Evolutionary conservation across 192 early-diverging fungal genomes (phyloP).

Genomic region (Backusella tarrabulga): DNA sequence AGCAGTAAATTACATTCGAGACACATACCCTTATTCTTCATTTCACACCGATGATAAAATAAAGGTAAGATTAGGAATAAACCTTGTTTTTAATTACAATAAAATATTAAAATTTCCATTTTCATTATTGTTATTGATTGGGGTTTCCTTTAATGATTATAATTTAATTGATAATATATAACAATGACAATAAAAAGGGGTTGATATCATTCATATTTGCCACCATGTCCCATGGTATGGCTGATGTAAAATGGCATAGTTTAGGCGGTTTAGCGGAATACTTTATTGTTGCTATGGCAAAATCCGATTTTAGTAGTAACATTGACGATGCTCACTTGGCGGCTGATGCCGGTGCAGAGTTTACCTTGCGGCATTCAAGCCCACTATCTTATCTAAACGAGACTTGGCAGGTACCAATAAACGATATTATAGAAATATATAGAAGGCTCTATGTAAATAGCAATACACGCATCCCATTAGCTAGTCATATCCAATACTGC

Average conservation of each 20-base stretch:
- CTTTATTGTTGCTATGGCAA: constrained; percentile 56
- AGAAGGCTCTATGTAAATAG: constrained; percentile 41
- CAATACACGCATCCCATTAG: constrained; percentile 30
- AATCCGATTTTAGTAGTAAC: constrained; percentile 48
- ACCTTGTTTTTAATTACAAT: neutral
- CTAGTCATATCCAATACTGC: constrained; percentile 46
- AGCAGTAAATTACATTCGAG: constrained; percentile 52
- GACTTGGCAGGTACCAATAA: constrained; percentile 62
- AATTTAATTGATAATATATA: neutral
- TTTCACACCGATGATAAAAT: constrained; percentile 37
- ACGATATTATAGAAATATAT: constrained; percentile 67
- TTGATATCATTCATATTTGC: constrained; percentile 67
- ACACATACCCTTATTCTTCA: constrained; percentile 52
- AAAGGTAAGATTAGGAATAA: constrained; percentile 23
- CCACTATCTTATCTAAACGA: constrained; percentile 20
- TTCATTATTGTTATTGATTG: neutral
- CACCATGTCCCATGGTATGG: constrained; percentile 64
- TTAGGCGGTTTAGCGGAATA: constrained; percentile 51
- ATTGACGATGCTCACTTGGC: constrained; percentile 49
- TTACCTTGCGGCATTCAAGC: constrained; percentile 49
- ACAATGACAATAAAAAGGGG: constrained; percentile 27
- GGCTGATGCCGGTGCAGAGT: constrained; percentile 69
- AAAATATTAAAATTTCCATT: no score
- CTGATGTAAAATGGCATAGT: constrained; percentile 69
- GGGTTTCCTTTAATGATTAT: neutral